These are phyloP conservation scores for Cucurbita argyrosperma DNA, from an alignment of 306 rosid species.

Conservation along the genomic window DNA sequence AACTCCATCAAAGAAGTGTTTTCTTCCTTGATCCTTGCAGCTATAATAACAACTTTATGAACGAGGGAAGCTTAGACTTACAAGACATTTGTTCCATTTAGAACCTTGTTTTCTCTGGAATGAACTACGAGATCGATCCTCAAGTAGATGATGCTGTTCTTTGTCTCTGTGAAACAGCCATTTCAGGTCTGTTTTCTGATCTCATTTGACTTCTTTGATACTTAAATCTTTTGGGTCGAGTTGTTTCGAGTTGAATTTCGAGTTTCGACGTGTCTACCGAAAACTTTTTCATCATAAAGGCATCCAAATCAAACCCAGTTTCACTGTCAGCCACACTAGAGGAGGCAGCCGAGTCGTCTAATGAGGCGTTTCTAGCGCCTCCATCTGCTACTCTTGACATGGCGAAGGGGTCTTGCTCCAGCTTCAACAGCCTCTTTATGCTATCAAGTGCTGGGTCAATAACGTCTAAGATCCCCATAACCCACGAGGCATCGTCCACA, in stretches of 20 bases:
- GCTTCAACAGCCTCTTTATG: conserved; percentile 57
- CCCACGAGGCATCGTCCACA: conserved; percentile 95
- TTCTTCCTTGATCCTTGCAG: conserved; percentile 3
- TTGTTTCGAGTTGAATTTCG: conserved; percentile 36
- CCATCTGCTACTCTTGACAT: conserved; percentile 10
- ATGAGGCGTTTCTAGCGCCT: conserved; percentile 11
- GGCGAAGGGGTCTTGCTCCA: conserved; percentile 33
- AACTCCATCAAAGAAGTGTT: background rate
- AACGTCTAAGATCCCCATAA: conserved; percentile 75
- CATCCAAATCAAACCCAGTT: conserved; percentile 53
- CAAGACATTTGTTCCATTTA: background rate
- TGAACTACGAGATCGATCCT: background rate
- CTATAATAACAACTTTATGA: background rate
- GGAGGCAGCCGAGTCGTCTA: conserved; percentile 14
- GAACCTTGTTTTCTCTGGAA: background rate
- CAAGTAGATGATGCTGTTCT: background rate
- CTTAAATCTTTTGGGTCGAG: conserved; percentile 21
- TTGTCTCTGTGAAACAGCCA: conserved; percentile 4
- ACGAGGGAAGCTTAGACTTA: background rate
- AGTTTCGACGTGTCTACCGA: conserved; percentile 54
- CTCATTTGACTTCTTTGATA: conserved; percentile 36
- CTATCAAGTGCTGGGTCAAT: conserved; percentile 80
- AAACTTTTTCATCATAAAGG: conserved; percentile 39
- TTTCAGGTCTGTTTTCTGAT: conserved; percentile 14
- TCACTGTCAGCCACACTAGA: conserved; percentile 22